Conservation (phyloP, 768 basidiomycete species). For the Flagelloscypha sp. region DNA sequence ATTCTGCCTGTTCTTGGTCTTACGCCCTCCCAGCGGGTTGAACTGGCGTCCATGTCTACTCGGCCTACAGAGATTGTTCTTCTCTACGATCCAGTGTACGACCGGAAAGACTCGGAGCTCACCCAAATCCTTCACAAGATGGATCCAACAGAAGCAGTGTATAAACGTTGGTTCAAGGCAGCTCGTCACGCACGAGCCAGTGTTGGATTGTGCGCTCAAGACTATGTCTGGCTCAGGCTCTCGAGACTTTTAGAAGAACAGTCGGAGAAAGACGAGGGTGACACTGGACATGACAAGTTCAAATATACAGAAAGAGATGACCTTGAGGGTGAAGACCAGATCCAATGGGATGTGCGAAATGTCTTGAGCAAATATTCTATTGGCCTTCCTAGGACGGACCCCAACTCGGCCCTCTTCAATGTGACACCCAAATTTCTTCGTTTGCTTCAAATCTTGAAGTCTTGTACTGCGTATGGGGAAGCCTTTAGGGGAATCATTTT, state of each 20-base stretch:
- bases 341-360: conserved; percentile 21
- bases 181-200: conserved; percentile 41
- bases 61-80: conserved; percentile 45
- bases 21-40: conserved; percentile 22
- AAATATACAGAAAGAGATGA: conserved; percentile 12
- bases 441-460: conserved; percentile 50
- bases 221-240: conserved; percentile 59
- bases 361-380: conserved; percentile 55
- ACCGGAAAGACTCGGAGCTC: conserved; percentile 25
- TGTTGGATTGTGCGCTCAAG: conserved; percentile 61
- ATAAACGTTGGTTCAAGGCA: conserved; percentile 34
- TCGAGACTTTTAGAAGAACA: conserved; percentile 33
- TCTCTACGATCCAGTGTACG: conserved; percentile 41
- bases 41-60: conserved; percentile 25
- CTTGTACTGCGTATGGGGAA: conserved; percentile 44
- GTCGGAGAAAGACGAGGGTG: conserved; percentile 29
- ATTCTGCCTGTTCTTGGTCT: conserved; percentile 32
- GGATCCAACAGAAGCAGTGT: conserved; percentile 30
- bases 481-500: conserved; percentile 58
- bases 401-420: conserved; percentile 52
- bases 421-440: conserved; percentile 60
- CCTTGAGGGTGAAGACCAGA: conserved; percentile 1
- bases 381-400: conserved; percentile 53
- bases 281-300: conserved; percentile 15
- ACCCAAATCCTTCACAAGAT: conserved; percentile 35